Conservation (phyloP, 2,329 filamentous ascomycete species). For the Pseudocercospora macadamiae region DNA sequence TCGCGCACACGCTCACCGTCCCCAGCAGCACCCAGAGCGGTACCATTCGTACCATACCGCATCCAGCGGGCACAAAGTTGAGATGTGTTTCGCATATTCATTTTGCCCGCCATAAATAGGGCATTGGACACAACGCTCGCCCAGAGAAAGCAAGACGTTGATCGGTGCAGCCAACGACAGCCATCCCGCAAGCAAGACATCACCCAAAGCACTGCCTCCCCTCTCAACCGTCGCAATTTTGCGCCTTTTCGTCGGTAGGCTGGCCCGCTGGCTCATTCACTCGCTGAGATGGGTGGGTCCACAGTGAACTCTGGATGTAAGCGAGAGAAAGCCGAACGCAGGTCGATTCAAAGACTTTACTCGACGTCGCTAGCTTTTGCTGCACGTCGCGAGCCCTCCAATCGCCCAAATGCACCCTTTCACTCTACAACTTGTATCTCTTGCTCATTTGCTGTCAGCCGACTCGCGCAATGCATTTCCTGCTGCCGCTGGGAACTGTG, state of each 20-base stretch:
- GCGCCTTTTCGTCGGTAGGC: conserved; percentile 10
- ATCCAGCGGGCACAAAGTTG: neutral
- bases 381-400: conserved; percentile 4
- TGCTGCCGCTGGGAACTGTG: neutral
- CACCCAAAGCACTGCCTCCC: conserved; percentile 1
- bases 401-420: conserved; percentile 9
- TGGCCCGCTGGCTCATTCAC: conserved; percentile 7
- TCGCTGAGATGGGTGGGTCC: conserved; percentile 2
- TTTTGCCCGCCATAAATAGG: conserved; percentile 11
- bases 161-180: neutral
- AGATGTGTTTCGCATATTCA: conserved; percentile 12
- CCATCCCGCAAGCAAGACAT: conserved; percentile 7
- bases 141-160: neutral
- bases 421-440: neutral
- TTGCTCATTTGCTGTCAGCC: neutral
- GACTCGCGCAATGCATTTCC: conserved; percentile 8
- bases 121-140: neutral
- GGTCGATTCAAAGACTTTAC: neutral
- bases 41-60: neutral
- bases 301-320: conserved; percentile 5
- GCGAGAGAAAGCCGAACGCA: conserved; percentile 20
- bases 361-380: conserved; percentile 11
- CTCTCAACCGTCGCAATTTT: conserved; percentile 14
- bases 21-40: neutral
- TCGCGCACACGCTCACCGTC: neutral